These are phyloP conservation scores for Parastagonospora nodorum DNA, from an alignment of 2,329 filamentous ascomycete species.

Conservation along the genomic window DNA sequence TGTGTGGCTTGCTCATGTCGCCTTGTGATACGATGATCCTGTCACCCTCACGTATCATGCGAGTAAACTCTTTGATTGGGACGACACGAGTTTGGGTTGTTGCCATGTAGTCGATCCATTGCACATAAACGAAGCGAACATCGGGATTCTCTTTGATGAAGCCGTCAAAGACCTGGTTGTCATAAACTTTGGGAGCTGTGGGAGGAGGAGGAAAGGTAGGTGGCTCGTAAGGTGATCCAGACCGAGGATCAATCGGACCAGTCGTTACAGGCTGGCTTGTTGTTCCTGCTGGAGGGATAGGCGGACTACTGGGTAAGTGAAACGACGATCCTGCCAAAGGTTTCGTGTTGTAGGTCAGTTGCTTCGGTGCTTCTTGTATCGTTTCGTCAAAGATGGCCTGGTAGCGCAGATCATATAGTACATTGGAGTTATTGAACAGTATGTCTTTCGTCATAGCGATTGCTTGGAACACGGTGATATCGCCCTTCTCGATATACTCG, in stretches of 20 bases:
- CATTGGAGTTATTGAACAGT: slow-evolving; percentile 77
- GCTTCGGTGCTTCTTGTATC: slow-evolving; percentile 22
- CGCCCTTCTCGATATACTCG: slow-evolving; percentile 68
- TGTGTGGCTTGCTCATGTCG: slow-evolving; percentile 69
- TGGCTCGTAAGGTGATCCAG: slow-evolving; percentile 18
- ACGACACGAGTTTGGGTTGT: slow-evolving; percentile 70
- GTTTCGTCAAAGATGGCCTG: slow-evolving; percentile 45
- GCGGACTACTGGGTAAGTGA: slow-evolving; percentile 11
- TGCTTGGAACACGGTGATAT: slow-evolving; percentile 66
- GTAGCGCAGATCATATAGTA: slow-evolving; percentile 68
- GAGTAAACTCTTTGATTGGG: slow-evolving; percentile 58
- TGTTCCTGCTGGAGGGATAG: slow-evolving; percentile 9
- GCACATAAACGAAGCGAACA: slow-evolving; percentile 71
- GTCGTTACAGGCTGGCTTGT: slow-evolving; percentile 7
- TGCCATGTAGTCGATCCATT: slow-evolving; percentile 80
- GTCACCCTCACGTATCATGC: slow-evolving; percentile 39
- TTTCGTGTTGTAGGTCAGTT: slow-evolving; percentile 31
- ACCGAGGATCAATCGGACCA: slow-evolving; percentile 6
- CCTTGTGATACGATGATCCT: slow-evolving; percentile 67
- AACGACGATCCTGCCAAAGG: slow-evolving; percentile 19
- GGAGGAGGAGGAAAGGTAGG: slow-evolving; percentile 36
- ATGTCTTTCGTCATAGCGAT: slow-evolving; percentile 68
- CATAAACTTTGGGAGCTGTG: slow-evolving; percentile 38
- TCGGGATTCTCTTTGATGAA: slow-evolving; percentile 58
- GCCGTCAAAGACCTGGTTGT: slow-evolving; percentile 47